These are phyloP conservation scores for Torulaspora globosa DNA, from an alignment of 1,139 yeast genomes.

Conservation along the genomic window DNA sequence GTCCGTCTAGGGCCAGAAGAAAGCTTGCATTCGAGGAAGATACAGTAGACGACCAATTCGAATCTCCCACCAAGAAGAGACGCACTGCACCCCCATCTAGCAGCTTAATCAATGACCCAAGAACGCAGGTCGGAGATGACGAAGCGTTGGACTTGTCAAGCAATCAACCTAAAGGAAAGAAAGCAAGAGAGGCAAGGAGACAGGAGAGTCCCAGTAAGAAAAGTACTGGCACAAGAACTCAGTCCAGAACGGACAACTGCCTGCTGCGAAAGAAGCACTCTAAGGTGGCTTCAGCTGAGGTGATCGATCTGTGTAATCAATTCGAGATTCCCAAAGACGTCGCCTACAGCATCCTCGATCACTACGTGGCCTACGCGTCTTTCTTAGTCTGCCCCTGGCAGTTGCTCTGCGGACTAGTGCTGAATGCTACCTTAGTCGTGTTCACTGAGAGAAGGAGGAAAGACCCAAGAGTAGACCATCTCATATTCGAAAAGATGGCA, in stretches of 20 bases:
- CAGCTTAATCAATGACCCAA: no score
- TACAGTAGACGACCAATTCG: constrained; percentile 20
- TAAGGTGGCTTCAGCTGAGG: constrained; percentile 45
- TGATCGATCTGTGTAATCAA: constrained; percentile 57
- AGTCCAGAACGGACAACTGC: constrained; percentile 20
- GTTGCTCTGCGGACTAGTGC: constrained; percentile 59
- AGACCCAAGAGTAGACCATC: constrained; percentile 48
- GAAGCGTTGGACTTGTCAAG: background rate
- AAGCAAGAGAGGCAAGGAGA: background rate
- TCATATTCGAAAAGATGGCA: constrained; percentile 49
- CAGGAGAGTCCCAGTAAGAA: constrained; percentile 3
- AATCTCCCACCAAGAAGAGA: constrained; percentile 3
- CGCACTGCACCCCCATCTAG: background rate
- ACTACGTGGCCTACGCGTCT: constrained; percentile 49
- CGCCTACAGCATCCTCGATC: constrained; percentile 48
- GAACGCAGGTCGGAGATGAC: background rate
- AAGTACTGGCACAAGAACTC: constrained; percentile 5
- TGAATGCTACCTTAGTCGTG: constrained; percentile 54
- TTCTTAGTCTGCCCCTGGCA: constrained; percentile 65
- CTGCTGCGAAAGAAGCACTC: constrained; percentile 27
- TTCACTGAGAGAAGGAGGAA: constrained; percentile 46
- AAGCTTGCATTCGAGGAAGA: constrained; percentile 37
- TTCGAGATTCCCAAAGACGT: constrained; percentile 56
- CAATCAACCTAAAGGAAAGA: background rate
- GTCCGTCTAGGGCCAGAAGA: constrained; percentile 27